Evolutionary conservation across 768 basidiomycete genomes (phyloP), one percentile per base, ranked within the genome.

Genomic region (Mycena polygramma): DNA sequence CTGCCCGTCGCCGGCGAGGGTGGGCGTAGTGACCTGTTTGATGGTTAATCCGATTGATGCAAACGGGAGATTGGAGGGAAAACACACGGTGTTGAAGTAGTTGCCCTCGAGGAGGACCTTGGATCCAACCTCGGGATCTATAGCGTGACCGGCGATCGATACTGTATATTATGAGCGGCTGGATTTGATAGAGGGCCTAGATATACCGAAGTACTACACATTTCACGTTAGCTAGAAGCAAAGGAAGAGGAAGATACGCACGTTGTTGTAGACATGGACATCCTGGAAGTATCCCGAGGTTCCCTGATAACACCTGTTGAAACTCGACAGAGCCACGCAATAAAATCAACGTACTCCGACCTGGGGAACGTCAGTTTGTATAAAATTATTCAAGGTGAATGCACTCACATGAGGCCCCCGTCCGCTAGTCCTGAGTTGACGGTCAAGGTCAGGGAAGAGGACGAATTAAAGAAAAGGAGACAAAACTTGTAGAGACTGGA

Each of bases 71-170:
- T 19, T 37, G 19, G n/a, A 36, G 2, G 7, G 8, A 46, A 49
- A 17, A 26, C 63, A 6, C 20, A 75, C 73, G 0, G 75, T 69
- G 71, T 76, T 76, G 65, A 78, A 78, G 66, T 75, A 78, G 65
- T 78, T 78, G 17, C 77, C 77, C 54, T 78, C 77, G 19, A 76
- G 57, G 39, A 78, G 72, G 22, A 74, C 39, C 57, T 77, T 77
- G 13, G 76, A 73, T 39, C 77, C 77, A 19, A 74, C 69, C 57
- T 74, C 70, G 36, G 76, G 73, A 52, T 78, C 75, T 15, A 78
- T 37, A 52, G 77, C 76, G 37, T 77, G 70, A 15, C 77, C 77
- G 13, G 46, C 69, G 37, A 75, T 53, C 3, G 69, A 69, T 14
- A 76, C 75, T 75, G 14, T 37, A 36, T 45, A 15, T n/a, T 10